Percentiles rank a stretch among this genome's conserved stretches.
Evolutionary conservation across 768 basidiomycete species (phyloP).

Genomic region (Inosperma sp.): DNA sequence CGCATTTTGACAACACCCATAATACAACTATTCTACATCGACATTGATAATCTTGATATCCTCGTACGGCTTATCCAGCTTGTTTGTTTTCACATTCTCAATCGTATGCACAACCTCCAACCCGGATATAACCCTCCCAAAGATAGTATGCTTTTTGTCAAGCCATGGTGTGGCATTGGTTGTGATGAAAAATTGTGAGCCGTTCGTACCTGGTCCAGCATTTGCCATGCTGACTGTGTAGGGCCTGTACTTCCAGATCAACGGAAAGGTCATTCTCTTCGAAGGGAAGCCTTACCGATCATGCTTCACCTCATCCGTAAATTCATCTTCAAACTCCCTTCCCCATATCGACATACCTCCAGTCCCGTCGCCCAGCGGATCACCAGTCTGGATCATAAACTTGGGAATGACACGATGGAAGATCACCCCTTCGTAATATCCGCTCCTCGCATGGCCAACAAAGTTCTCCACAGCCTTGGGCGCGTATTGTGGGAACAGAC

Average conservation of each 20-base stretch:
- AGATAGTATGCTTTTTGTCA: slow-evolving; percentile 89
- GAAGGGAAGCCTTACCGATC: slow-evolving; percentile 54
- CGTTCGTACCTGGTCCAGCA: slow-evolving; percentile 85
- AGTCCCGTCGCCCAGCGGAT: slow-evolving; percentile 92
- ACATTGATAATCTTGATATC: slow-evolving; percentile 89
- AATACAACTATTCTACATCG: slow-evolving; percentile 53
- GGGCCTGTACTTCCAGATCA: slow-evolving; percentile 46
- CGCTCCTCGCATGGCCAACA: slow-evolving; percentile 82
- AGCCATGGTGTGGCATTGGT: slow-evolving; percentile 93
- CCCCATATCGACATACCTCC: slow-evolving; percentile 92
- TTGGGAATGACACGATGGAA: slow-evolving; percentile 98
- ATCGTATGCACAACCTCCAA: slow-evolving; percentile 89
- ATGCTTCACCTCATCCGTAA: slow-evolving; percentile 82
- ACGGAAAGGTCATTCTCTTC: background rate
- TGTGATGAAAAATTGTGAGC: slow-evolving; percentile 97
- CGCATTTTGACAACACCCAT: background rate
- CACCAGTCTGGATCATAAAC: slow-evolving; percentile 98
- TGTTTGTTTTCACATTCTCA: slow-evolving; percentile 84
- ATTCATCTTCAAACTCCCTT: slow-evolving; percentile 88
- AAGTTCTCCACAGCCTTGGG: slow-evolving; percentile 99
- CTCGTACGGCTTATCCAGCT: slow-evolving; percentile 84
- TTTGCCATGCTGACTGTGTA: slow-evolving; percentile 97
- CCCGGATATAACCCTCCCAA: slow-evolving; percentile 83
- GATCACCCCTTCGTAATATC: slow-evolving; percentile 88
- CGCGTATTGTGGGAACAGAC: slow-evolving; percentile 84